Evolutionary conservation across 352 stramenopile genomes (phyloP).

Genomic region (Globisporangium heterothallicum): DNA sequence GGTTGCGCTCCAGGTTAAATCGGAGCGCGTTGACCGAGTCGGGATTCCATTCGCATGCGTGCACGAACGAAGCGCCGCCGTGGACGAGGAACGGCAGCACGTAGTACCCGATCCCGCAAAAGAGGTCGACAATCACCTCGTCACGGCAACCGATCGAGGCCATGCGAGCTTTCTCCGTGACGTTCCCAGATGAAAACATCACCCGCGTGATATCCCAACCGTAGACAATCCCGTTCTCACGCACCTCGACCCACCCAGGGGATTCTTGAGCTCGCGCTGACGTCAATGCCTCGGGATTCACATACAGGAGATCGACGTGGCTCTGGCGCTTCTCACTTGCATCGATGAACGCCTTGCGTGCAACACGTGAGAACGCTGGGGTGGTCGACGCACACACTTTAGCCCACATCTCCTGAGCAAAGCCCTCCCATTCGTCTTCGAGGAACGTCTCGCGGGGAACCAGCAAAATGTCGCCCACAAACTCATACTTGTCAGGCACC

Average conservation of each 20-base stretch:
- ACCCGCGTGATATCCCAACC: conserved; percentile 93
- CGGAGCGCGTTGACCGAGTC: conserved; percentile 87
- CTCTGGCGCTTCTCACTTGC: conserved; percentile 75
- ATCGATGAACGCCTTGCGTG: conserved; percentile 78
- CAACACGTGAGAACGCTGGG: conserved; percentile 61
- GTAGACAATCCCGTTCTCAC: conserved; percentile 93
- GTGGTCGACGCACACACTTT: conserved; percentile 49
- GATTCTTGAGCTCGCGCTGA: conserved; percentile 26
- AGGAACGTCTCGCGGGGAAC: conserved; percentile 62
- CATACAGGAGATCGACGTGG: conserved; percentile 64
- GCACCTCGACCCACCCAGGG: conserved; percentile 78
- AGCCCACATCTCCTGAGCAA: conserved; percentile 58
- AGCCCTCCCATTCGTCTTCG: conserved; percentile 45
- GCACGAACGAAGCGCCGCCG: conserved; percentile 84
- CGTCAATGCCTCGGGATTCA: conserved; percentile 35
- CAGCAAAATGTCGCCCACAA: conserved; percentile 68
- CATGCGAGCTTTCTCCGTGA: conserved; percentile 95
- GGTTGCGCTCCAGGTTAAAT: conserved; percentile 91
- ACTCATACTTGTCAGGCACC: conserved; percentile 73
- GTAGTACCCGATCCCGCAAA: conserved; percentile 98
- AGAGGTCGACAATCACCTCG: conserved; percentile 94
- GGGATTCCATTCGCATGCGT: conserved; percentile 95
- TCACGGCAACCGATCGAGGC: conserved; percentile 71
- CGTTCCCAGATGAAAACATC: conserved; percentile 97
- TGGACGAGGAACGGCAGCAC: conserved; percentile 93